Evolutionary conservation across 441 rosid genomes (phyloP), one percentile per base, ranked within the genome.

Genomic region (Pelargonium fulgidum): DNA sequence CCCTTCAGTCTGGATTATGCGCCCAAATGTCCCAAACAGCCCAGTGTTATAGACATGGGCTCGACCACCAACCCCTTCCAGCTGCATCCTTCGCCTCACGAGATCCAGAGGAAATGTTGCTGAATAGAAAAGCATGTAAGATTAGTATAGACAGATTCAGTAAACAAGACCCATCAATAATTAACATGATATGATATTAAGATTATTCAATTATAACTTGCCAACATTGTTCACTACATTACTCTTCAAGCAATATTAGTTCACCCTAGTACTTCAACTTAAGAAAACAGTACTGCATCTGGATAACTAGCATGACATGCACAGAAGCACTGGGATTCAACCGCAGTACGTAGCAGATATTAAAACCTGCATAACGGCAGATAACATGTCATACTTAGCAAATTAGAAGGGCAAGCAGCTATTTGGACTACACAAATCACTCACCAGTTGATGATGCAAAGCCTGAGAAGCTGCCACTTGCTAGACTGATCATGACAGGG

Each of bases 51-150:
- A 91, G 13, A 89, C 88, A 68, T 87, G 83, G 26, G 96, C 94
- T 76, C 82, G 83, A 54, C 99, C 98, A 59, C 89, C 97, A 7
- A 84, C 94, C 73, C 98, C 99, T 89, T 90, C 98, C 70, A 90
- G 75, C 69, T 92, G 98, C 90, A 84, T 92, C 76, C 99, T 85
- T 75, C 98, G 86, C 80, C 98, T 84, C 84, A 94, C 98, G 26
- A 94, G 99, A 79, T 92, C 99, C 80, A 94, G 41, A 17, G 99
- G 97, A 79, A 87, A 94, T 75, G 95, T 94, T 36, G 82, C 99
- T 94, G 85, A 65, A 69, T 67, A 17, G 61, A 54, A 16, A 54
- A 16, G 14, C 58, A 4, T 13, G 0, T 50, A 33, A 33, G 39
- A 33, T 33, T 33, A 0, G 39, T 33, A 5, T 29, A 33, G 1